Evolutionary conservation across 2,329 filamentous ascomycete species (phyloP).

Genomic region (Purpureocillium takamizusanense): DNA sequence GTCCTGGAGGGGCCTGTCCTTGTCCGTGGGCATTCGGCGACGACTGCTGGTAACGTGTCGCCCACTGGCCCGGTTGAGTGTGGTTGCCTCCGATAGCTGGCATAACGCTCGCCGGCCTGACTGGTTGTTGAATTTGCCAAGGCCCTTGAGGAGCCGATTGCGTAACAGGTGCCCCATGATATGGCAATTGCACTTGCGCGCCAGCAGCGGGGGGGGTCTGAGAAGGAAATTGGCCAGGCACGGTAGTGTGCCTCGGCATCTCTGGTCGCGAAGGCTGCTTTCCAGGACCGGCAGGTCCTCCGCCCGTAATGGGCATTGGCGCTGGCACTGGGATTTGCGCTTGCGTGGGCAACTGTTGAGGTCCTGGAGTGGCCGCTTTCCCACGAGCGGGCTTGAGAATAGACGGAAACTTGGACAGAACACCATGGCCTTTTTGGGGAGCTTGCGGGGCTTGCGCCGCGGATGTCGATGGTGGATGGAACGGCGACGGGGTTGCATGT

Average conservation of each 20-base stretch:
- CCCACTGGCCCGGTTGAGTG: neutral
- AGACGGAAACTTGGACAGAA: constrained; percentile 8
- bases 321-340: neutral
- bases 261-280: neutral
- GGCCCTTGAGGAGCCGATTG: constrained; percentile 1
- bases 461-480: neutral
- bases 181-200: neutral
- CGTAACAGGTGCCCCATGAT: neutral
- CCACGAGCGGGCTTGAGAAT: constrained; percentile 10
- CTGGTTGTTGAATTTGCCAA: constrained; percentile 3
- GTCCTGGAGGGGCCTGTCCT: neutral
- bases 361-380: neutral
- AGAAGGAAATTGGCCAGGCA: neutral
- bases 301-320: no score
- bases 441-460: neutral
- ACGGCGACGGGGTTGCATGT: neutral
- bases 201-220: neutral
- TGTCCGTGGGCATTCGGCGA: neutral
- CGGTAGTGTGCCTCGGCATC: neutral
- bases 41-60: constrained; percentile 2
- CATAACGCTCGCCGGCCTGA: constrained; percentile 7
- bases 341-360: neutral
- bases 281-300: neutral
- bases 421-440: neutral
- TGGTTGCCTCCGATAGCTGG: constrained; percentile 1